phyloP scores from a whole-genome alignment of 2,329 filamentous ascomycete species.

The Apiospora sp. region DNA sequence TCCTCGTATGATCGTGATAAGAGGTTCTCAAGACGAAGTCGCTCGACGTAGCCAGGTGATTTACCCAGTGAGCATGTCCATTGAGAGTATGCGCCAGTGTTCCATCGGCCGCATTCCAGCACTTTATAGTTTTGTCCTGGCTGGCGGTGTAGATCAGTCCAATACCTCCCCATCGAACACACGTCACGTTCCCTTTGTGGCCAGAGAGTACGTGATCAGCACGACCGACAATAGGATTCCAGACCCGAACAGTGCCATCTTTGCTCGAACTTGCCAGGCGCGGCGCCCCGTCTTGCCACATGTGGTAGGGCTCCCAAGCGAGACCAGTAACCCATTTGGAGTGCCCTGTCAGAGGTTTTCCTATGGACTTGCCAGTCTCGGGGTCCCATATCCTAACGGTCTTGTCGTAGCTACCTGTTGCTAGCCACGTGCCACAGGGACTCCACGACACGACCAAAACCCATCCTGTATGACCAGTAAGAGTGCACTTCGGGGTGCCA shows the following conservation, averaged over 20 bases:
- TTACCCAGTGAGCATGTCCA: slow-evolving; percentile 92
- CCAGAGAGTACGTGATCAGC: slow-evolving; percentile 86
- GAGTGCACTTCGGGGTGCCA: slow-evolving; percentile 83
- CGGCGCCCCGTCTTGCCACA: slow-evolving; percentile 76
- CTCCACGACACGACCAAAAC: slow-evolving; percentile 88
- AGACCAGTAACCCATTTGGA: slow-evolving; percentile 88
- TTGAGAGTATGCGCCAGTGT: slow-evolving; percentile 81
- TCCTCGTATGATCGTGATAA: slow-evolving; percentile 83
- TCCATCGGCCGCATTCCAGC: slow-evolving; percentile 85
- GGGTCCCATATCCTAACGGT: slow-evolving; percentile 91
- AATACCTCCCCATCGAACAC: slow-evolving; percentile 93
- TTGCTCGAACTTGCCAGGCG: slow-evolving; percentile 88
- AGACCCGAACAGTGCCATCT: slow-evolving; percentile 86
- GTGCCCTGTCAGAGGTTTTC: slow-evolving; percentile 81
- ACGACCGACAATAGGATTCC: slow-evolving; percentile 80
- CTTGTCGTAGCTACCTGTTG: slow-evolving; percentile 93
- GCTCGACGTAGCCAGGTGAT: slow-evolving; percentile 91
- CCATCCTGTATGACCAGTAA: slow-evolving; percentile 90
- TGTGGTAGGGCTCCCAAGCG: slow-evolving; percentile 92
- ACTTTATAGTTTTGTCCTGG: slow-evolving; percentile 90
- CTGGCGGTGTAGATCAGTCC: slow-evolving; percentile 84
- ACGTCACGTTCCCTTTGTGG: slow-evolving; percentile 88
- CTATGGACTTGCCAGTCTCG: slow-evolving; percentile 77
- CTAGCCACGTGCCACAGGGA: slow-evolving; percentile 81
- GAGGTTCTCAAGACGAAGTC: slow-evolving; percentile 88